Base-by-base conservation (phyloP, 2,329 filamentous ascomycete genomes). In the Penicillium italicum region DNA sequence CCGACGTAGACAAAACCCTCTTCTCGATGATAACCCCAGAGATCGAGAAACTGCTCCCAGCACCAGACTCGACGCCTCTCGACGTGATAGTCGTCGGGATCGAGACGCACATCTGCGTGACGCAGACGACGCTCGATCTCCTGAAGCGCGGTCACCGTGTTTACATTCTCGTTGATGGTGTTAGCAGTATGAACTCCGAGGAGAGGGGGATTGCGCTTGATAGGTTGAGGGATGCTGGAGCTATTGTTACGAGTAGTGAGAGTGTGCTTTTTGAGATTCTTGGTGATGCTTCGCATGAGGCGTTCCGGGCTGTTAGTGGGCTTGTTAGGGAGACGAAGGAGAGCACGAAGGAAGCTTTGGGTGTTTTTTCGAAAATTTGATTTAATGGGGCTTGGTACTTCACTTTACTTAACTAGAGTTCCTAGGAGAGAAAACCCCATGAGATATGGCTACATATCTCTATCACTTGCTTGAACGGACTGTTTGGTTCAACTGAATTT, bases 91-190 rank as follows among this genome's bases (percentile, higher is more conserved):
- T 97, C 60, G 87, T 96, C 16, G 93, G 93, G 36, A 96, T 97
- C 70, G 93, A 97, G 76, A 84, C 85, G 38, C 93, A 97, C 76
- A 94, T 97, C 71, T 97, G 93, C 79, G 86, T 97, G 30, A 92
- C 90, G 58, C 93, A 97, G 80, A 97, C 93, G 40, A 85, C 90
- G 16, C 80, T 97, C 40, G 93, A 97, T 76, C 77, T 96, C 46
- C 77, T 94, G 41, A 78, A 79, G 22, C 80, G 81, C 1, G 91
- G 91, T 0, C 90, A 96, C 73, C 79, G 80, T 50, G 93, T 97
- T 7, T 96, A 95, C 72, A 79, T 97, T 37, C 79, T 97, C 31
- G 90, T 91, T 50, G 93, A 97, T 73, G 93, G 85, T 31, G 92
- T 97, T 40, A 92, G 88, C 69, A 93, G 88, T 75, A 91, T 89